Base-by-base conservation (phyloP, 83 land plant genomes). In the Thuja plicata region DNA sequence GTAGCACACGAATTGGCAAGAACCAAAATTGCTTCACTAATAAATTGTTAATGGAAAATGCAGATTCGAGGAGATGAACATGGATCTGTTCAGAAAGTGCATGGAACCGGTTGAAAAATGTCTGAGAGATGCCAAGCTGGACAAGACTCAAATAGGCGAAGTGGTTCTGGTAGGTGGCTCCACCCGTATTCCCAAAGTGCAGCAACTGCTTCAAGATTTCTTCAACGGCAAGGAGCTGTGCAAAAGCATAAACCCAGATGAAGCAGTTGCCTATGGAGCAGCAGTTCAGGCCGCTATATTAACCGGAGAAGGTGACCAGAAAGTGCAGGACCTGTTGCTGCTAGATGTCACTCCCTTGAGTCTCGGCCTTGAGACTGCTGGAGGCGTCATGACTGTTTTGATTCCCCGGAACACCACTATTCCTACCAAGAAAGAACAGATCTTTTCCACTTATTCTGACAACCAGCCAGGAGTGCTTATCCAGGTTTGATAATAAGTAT, bases 391-490 rank as follows among this genome's bases (percentile, higher is more conserved):
- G 93, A 91, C 92, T 21, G 90, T 87, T 17, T 32, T 92, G 32
- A 91, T 92, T 35, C 93, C 93, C 13, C 80, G 93, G 27, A 92
- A 92, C 78, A 92, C 93, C 66, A 88, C 92, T 0, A 91, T 92
- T 11, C 93, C 93, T 43, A 86, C 92, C 80, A 91, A 92, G 92
- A 92, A 91, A 88, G 93, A 91, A 70, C 90, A 92, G 88, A 87
- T 86, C 8, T 92, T 88, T 70, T 86, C 90, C 35, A 92, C 93
- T n/a, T 90, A 88, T 50, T 70, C 90, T 2, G 93, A 92, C 86
- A 92, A 92, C 82, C 93, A 92, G 88, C 86, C 90, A 0, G 92
- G 90, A 27, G 92, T 92, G 35, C 40, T 88, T 60, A 88, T 92
- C 70, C 92, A 91, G 40, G 87, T 86, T 8, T 46, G 50, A 8